Evolutionary conservation across 2,329 filamentous ascomycete species (phyloP).

Genomic region (Xylaria sp.): DNA sequence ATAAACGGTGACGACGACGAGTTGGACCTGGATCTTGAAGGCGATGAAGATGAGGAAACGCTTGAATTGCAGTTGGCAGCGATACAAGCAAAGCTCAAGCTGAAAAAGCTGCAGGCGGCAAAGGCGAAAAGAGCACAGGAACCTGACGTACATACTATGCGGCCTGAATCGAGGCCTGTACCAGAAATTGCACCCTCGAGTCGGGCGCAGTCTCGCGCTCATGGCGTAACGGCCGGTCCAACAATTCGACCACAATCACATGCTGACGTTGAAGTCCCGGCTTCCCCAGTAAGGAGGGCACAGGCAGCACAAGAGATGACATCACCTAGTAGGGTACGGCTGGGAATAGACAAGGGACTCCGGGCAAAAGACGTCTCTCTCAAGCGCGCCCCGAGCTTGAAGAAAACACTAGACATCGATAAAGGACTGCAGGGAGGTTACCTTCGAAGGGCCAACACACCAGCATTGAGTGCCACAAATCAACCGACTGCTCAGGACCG

Average conservation of each 20-base stretch:
- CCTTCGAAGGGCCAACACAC: constrained; percentile 58
- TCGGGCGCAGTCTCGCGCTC: constrained; percentile 41
- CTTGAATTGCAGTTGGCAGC: constrained; percentile 86
- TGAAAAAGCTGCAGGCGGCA: constrained; percentile 85
- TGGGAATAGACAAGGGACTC: constrained; percentile 91
- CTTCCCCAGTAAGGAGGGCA: constrained; percentile 74
- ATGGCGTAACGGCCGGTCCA: constrained; percentile 31
- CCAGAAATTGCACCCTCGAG: constrained; percentile 38
- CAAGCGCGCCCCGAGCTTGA: constrained; percentile 72
- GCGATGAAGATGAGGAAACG: constrained; percentile 80
- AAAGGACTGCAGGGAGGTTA: constrained; percentile 53
- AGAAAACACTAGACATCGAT: constrained; percentile 50
- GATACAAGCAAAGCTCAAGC: constrained; percentile 85
- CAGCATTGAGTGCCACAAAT: constrained; percentile 44
- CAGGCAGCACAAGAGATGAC: constrained; percentile 65
- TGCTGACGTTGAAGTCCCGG: constrained; percentile 75
- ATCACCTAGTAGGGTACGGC: constrained; percentile 81
- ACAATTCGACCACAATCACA: constrained; percentile 49
- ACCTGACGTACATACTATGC: constrained; percentile 27
- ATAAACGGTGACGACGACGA: constrained; percentile 43
- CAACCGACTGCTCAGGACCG: constrained; percentile 47
- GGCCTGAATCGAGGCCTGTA: constrained; percentile 37
- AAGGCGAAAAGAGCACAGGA: constrained; percentile 55
- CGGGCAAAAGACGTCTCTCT: constrained; percentile 85
- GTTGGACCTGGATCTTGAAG: constrained; percentile 53